Evolutionary conservation across 2,329 filamentous ascomycete species (phyloP).

Genomic region (Alternaria rosae): DNA sequence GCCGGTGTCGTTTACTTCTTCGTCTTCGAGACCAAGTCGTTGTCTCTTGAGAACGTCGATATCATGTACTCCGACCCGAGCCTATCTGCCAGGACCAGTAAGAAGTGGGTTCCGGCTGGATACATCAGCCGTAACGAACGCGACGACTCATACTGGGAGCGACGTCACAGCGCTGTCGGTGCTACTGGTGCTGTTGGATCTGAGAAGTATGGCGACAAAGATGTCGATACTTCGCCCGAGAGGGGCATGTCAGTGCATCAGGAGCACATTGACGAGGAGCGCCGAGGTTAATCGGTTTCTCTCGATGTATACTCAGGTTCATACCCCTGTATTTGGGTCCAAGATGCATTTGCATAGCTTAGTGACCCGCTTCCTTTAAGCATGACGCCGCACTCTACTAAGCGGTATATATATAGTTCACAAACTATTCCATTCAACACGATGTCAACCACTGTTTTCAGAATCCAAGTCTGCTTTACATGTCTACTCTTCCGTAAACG

Average conservation of each 20-base stretch:
- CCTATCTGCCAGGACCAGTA: slow-evolving; percentile 40
- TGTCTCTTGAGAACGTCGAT: slow-evolving; percentile 48
- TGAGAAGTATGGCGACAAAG: slow-evolving; percentile 30
- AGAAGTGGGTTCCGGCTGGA: slow-evolving; percentile 44
- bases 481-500: not conserved
- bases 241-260: slow-evolving; percentile 32
- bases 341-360: not conserved
- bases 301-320: not conserved
- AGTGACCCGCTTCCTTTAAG: not conserved
- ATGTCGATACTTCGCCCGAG: slow-evolving; percentile 27
- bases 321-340: not conserved
- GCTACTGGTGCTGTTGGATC: slow-evolving; percentile 9
- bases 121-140: slow-evolving; percentile 41
- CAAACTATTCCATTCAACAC: not conserved
- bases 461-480: not conserved
- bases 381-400: not conserved
- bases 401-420: not conserved
- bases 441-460: not conserved
- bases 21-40: slow-evolving; percentile 44
- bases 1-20: slow-evolving; percentile 45
- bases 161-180: slow-evolving; percentile 29
- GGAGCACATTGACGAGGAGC: slow-evolving; percentile 21
- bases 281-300: not conserved
- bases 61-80: slow-evolving; percentile 43
- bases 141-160: slow-evolving; percentile 38